Base-by-base conservation (phyloP, 805 yeast species). In the Lipomyces spencermartinsiae region DNA sequence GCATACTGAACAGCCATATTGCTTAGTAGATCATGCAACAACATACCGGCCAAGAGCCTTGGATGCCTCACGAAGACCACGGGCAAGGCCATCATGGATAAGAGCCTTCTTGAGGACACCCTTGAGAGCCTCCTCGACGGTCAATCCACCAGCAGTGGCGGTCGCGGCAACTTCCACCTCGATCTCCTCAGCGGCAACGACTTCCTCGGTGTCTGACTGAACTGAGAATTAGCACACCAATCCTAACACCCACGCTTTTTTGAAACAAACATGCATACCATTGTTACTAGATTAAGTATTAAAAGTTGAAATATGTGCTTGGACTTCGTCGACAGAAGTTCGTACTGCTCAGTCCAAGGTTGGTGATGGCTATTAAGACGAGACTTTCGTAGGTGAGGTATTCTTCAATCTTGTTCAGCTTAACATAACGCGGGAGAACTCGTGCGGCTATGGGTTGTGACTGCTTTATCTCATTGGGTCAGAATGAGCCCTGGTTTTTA, bases 31-130 rank as follows among this genome's bases (percentile, higher is more conserved):
- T n/a, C n/a, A n/a, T 25, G 8, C 12, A 22, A 25, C n/a, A 14
- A 63, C 69, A 14, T 66, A 69, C 84, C 92, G 88, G 81, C 97
- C 88, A 78, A 95, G 89, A 84, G 98, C 98, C 91, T 95, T 95
- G 81, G 98, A 92, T 77, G 98, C 96, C 88, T 95, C 99, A 89
- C 98, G 95, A 84, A 95, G 90, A 89, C 99, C 99, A 88, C 99
- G 94, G 83, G 98, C 98, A 85, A 95, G 92, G 86, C 99, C 99
- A 83, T 94, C 98, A 88, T 93, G 97, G 81, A 94, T 91, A 83
- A 95, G 89, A 78, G 99, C 89, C 83, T 95, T 93, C 90, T 97
- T 93, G 83, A 95, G 90, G 82, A 95, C 98, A 81, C 92, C 95
- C 87, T 93, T 92, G 83, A 95, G 87, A 83, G 98, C 97, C 83